A percentile compares a stretch with the other conserved stretches of the same genome.
Evolutionary conservation across 106 monocot genomes (phyloP).

Genomic region (Ottelia alismoides): DNA sequence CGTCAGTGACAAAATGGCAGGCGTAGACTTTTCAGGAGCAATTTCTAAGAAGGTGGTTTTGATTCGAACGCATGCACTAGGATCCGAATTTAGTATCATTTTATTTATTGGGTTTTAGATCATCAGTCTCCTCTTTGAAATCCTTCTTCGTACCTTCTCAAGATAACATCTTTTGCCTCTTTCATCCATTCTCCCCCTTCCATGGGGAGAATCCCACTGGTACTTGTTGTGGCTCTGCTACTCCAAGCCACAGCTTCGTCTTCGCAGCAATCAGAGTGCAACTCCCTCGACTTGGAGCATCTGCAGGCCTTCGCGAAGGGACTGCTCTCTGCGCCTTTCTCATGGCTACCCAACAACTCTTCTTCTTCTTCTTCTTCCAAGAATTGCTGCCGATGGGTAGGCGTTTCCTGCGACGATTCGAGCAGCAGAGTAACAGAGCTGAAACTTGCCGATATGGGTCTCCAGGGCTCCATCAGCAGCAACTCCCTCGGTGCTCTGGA

Average conservation of each 20-base stretch:
- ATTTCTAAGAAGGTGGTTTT: too few species aligned
- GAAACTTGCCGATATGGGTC: constrained; percentile 31
- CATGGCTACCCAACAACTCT: constrained; percentile 6
- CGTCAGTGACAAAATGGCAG: too few species aligned
- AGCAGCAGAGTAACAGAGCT: constrained; percentile 28
- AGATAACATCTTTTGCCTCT: too few species aligned
- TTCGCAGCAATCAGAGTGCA: constrained; percentile 6
- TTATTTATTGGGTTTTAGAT: too few species aligned
- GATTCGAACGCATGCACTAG: too few species aligned
- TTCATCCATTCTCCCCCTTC: not conserved
- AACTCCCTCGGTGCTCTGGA: not conserved
- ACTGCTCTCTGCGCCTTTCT: constrained; percentile 2
- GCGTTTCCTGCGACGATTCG: constrained; percentile 13
- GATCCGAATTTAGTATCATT: too few species aligned
- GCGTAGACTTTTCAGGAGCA: too few species aligned
- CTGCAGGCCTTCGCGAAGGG: constrained; percentile 6
- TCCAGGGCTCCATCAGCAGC: constrained; percentile 29
- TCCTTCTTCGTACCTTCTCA: too few species aligned
- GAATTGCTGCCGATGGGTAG: constrained; percentile 15
- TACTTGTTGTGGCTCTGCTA: not conserved
- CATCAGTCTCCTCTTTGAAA: too few species aligned
- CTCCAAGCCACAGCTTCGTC: not conserved
- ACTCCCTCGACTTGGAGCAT: constrained; percentile 10
- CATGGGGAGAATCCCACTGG: too few species aligned
- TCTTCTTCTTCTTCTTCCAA: constrained; percentile 12